Base-by-base conservation (phyloP, 2,329 filamentous ascomycete genomes). In the Fusarium protoensiforme region DNA sequence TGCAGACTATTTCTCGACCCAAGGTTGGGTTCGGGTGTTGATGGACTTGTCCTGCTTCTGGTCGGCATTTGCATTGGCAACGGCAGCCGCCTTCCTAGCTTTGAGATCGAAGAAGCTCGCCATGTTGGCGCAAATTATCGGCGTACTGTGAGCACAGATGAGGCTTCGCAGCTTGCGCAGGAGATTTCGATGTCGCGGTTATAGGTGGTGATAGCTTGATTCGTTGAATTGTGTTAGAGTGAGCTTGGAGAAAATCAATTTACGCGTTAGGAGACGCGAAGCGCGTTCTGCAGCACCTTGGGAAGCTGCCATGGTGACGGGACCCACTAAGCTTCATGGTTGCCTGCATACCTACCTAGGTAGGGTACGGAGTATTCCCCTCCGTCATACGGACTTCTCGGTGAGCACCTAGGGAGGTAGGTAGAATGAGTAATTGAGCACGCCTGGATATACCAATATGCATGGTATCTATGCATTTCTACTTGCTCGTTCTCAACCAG, bases 1-100 rank as follows among this genome's bases (percentile, higher is more conserved):
- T 31, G 69, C 88, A 72, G 87, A 98, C 96, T 98, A 98, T 93
- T 98, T 98, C 86, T 98, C 96, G 61, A 98, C 96, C 96, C 96
- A 99, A 78, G 96, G 96, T 80, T 98, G 96, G 10, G 78, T 76
- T 92, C 87, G 79, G 89, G 89, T 75, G 88, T 92, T 79, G 87
- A 88, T 67, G 85, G 88, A 76, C 73, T 88, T 88, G 69, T 91
- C 88, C 63, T 87, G 83, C 83, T 96, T 97, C 61, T 88, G 88
- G 51, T 92, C 90, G 22, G 88, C 83, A 67, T 84, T 81, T 58
- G 87, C 88, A 81, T 90, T 92, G 43, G 90, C 92, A 18, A 92
- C 93, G 16, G 93, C 92, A 13, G 92, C 93, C 62, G 92, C 93
- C 80, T 94, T 94, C 38, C 96, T 92, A 62, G 96, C 96, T 84